A percentile compares a stretch with the other conserved stretches of the same genome.
Conservation (phyloP, 257 asterid genomes). For the Nicotiana attenuata region DNA sequence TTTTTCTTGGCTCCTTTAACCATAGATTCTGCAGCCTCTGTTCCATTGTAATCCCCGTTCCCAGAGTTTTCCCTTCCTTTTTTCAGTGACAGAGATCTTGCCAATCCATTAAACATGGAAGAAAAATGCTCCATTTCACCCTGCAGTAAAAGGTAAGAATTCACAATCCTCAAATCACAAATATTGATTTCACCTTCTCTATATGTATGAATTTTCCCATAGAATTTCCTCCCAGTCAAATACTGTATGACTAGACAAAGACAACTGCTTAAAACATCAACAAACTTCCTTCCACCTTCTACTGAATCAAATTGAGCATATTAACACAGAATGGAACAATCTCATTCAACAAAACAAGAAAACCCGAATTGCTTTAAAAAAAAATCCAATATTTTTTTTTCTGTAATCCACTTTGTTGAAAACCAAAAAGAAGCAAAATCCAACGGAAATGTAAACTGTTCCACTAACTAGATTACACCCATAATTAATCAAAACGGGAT, state of each 20-base stretch:
- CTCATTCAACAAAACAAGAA: too few relatives aligned
- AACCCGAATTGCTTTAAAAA: too few relatives aligned
- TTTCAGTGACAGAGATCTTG: constrained; percentile 65
- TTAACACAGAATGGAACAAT: background rate
- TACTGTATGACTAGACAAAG: background rate
- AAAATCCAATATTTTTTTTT: too few relatives aligned
- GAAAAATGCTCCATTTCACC: constrained; percentile 70
- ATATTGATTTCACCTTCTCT: too few relatives aligned
- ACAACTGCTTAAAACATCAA: constrained; percentile 2
- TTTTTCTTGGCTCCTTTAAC: constrained; percentile 63
- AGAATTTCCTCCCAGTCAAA: constrained; percentile 5
- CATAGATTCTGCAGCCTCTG: constrained; percentile 56
- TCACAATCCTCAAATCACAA: background rate
- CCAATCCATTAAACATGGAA: constrained; percentile 83
- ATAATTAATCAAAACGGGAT: background rate
- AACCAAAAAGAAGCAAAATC: too few relatives aligned
- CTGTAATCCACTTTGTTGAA: too few relatives aligned
- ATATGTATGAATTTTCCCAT: constrained; percentile 9
- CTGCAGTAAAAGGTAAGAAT: constrained; percentile 30
- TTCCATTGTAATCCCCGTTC: constrained; percentile 33
- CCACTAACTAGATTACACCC: background rate
- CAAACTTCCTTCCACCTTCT: constrained; percentile 18
- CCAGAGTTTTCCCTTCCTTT: constrained; percentile 25
- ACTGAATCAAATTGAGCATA: background rate
- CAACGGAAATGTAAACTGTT: too few relatives aligned